Evolutionary conservation across 2,329 filamentous ascomycete genomes (phyloP), one percentile per base, ranked within the genome.

Genomic region (Exophiala mesophila): DNA sequence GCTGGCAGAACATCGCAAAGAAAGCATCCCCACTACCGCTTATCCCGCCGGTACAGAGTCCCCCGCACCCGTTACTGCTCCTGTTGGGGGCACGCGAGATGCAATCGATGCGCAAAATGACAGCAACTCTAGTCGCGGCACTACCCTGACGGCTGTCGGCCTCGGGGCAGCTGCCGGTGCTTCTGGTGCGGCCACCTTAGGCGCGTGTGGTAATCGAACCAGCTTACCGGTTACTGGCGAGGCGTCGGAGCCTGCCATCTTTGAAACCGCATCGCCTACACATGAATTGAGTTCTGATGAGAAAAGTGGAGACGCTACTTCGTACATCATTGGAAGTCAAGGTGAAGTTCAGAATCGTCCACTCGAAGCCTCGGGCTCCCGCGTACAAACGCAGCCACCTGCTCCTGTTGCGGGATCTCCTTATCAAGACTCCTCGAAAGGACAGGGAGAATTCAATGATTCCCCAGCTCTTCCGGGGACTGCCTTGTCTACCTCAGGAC

Each of bases 11-110:
- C 39, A 50, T 24, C 34, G 47, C 12, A 47, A 52, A 30, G 49
- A 55, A 23, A 50, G 48, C 34, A 55, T 55, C 35, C 53, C 53
- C 4, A 55, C 53, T 8, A 55, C 49, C 10, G 53, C 53, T 9
- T 55, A 55, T 37, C 53, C 53, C 19, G 48, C 45, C 23, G 51
- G 50, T 9, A 15, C 38, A 13, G 36, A 39, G 15, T 53, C 50
- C 35, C 50, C 52, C 26, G 21, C 39, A 9, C 40, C 52, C 16
- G 46, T 55, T 17, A 45, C 43, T 36, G n/a, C 52, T 20, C 52
- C 52, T 10, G 39, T 53, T 18, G 53, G 53, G 34, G 50, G 50
- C 18, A 52, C 50, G 6, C 17, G 36, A n/a, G 43, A 21, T 7
- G 24, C 32, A 7, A n/a, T 15, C 2, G 36, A 17, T 19, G 36